These are phyloP conservation scores for Monosporozyma unispora DNA, from an alignment of 805 yeast genomes.

Conservation along the genomic window DNA sequence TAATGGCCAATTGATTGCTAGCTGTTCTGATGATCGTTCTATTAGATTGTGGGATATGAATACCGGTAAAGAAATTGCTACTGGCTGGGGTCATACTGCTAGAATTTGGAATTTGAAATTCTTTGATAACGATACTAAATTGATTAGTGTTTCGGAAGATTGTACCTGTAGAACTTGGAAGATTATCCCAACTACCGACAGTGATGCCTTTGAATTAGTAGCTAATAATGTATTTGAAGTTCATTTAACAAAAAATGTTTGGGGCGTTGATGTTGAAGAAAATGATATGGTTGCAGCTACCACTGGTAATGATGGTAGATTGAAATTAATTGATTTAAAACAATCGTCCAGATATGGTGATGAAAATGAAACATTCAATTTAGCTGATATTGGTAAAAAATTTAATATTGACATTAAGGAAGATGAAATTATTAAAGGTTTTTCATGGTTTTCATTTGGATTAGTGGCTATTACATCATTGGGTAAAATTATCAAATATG, in stretches of 20 bases:
- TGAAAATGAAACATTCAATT: slow-evolving; percentile 21
- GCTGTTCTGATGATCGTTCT: slow-evolving; percentile 93
- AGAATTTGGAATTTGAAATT: slow-evolving; percentile 82
- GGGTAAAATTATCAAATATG: slow-evolving; percentile 41
- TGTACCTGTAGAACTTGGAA: slow-evolving; percentile 77
- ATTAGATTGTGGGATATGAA: slow-evolving; percentile 62
- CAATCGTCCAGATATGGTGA: slow-evolving; percentile 25
- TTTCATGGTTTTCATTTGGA: slow-evolving; percentile 39
- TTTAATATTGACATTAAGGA: slow-evolving; percentile 27
- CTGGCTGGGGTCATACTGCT: slow-evolving; percentile 96
- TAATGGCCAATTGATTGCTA: slow-evolving; percentile 47
- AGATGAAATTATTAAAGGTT: slow-evolving; percentile 56
- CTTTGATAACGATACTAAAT: slow-evolving; percentile 31
- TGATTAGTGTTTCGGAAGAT: slow-evolving; percentile 78
- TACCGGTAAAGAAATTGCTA: slow-evolving; percentile 51
- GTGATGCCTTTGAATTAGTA: slow-evolving; percentile 9
- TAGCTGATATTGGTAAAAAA: slow-evolving; percentile 29
- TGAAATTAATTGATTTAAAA: slow-evolving; percentile 51
- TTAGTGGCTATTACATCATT: slow-evolving; percentile 47
- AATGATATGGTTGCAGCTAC: slow-evolving; percentile 50
- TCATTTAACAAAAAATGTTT: slow-evolving; percentile 78
- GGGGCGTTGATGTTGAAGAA: slow-evolving; percentile 62
- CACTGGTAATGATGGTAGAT: slow-evolving; percentile 90
- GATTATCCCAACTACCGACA: slow-evolving; percentile 22
- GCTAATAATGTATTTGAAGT: slow-evolving; percentile 44